Evolutionary conservation across 768 basidiomycete genomes (phyloP), one percentile per base, ranked within the genome.

Genomic region (Lactifluus hygrophoroides): DNA sequence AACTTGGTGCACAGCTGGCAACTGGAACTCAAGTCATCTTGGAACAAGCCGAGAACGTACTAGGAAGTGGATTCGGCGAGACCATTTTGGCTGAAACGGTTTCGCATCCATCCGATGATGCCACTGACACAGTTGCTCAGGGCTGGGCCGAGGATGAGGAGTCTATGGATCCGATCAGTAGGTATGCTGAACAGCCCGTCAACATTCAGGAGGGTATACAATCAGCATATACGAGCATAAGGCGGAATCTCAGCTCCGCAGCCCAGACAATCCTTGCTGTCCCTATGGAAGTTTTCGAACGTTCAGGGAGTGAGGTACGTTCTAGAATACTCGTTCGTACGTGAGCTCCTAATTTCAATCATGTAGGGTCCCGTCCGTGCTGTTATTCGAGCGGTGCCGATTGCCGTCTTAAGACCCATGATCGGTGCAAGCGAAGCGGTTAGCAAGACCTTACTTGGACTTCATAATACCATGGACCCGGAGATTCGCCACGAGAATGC

Each of bases 211-310:
- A 97, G 67, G 96, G 96, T 16, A 77, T 99, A 34, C 84, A 93
- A 62, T 84, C 83, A 0, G 96, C 94, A n/a, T 97, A 97, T 70
- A 83, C 78, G 69, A 94, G 91, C 67, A 71, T 99, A 66, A 84
- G 81, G 52, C 83, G 76, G 67, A 97, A 98, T 71, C 70, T 99
- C 61, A 88, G 85, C 65, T 90, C 90, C 43, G 96, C 96, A 27
- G 96, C 95, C 25, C 95, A 99, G 73, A 99, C 96, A 0, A 98
- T 99, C 61, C 79, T 99, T 37, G 95, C 96, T 0, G 92, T 99
- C 1, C 96, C 96, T 1, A 97, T 98, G 95, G 96, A 98, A 71
- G 93, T 97, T 11, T 95, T 97, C 65, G 96, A 99, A 72, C 79
- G 89, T 59, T 89, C 93, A 10, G 91, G 92, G 8, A 88, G 86